Evolutionary conservation across 176 grass and related monocot species (phyloP).

Genomic region (Oryza glaberrima): DNA sequence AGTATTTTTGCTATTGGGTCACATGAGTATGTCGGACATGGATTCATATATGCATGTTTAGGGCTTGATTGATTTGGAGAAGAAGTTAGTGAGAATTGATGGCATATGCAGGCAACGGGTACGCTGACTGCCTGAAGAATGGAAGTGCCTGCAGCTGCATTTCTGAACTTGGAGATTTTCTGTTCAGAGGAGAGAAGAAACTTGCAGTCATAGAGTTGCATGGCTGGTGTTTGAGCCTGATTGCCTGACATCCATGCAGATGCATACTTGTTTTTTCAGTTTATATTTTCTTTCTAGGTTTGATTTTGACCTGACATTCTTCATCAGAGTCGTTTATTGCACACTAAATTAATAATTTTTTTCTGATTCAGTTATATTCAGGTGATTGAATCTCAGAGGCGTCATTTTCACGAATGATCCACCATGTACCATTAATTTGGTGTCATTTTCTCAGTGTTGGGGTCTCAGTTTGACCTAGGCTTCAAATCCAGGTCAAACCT

Average conservation of each 20-base stretch:
- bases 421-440: background rate
- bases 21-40: slow-evolving; percentile 2
- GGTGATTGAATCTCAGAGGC: background rate
- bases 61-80: background rate
- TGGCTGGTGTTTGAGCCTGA: background rate
- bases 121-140: background rate
- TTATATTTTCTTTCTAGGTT: background rate
- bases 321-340: too few relatives aligned
- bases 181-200: background rate
- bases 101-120: background rate
- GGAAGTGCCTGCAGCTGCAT: background rate
- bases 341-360: background rate
- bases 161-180: background rate
- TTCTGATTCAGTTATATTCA: background rate
- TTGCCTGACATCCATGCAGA: background rate
- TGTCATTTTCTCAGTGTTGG: too few relatives aligned
- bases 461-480: too few relatives aligned
- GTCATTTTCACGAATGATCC: background rate
- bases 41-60: background rate
- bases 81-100: background rate
- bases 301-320: background rate
- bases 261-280: background rate
- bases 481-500: too few relatives aligned
- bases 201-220: background rate
- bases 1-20: background rate